Evolutionary conservation across 78 protist species (phyloP).

Genomic region (Dictyostelium purpureum): DNA sequence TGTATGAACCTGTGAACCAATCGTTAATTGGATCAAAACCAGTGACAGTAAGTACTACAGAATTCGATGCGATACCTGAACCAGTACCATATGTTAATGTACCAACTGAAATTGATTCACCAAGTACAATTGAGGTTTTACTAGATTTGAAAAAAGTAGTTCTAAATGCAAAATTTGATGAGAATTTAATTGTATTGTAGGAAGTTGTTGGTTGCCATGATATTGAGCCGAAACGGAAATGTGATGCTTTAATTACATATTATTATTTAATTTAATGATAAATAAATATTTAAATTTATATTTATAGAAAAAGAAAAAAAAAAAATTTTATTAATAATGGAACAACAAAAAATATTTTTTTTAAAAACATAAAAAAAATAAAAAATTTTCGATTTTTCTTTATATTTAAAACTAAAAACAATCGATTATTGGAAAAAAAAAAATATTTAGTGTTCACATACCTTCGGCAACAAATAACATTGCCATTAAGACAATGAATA

Average conservation of each 20-base stretch:
- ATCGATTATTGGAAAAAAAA: too few relatives aligned
- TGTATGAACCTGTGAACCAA: slow-evolving; percentile 36
- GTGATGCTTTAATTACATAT: neutral
- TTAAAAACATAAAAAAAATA: neutral
- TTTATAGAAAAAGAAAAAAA: neutral
- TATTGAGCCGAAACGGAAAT: slow-evolving; percentile 20
- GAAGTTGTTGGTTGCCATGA: slow-evolving; percentile 3
- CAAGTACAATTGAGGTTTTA: neutral
- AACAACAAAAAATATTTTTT: neutral
- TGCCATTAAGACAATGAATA: neutral
- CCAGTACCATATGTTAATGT: neutral
- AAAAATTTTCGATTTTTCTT: neutral
- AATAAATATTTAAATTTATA: neutral
- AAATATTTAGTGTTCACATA: too few relatives aligned
- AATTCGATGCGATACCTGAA: neutral
- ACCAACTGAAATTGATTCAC: neutral
- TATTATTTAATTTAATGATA: neutral
- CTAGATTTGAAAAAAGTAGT: neutral
- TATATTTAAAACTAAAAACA: too few relatives aligned
- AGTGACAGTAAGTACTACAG: neutral
- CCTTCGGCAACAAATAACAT: neutral
- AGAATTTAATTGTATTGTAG: neutral
- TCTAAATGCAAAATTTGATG: slow-evolving; percentile 16
- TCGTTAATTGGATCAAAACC: neutral
- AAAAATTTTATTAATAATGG: neutral